phyloP scores from a whole-genome alignment of 768 basidiomycete genomes.

The Boletus bicolor region DNA sequence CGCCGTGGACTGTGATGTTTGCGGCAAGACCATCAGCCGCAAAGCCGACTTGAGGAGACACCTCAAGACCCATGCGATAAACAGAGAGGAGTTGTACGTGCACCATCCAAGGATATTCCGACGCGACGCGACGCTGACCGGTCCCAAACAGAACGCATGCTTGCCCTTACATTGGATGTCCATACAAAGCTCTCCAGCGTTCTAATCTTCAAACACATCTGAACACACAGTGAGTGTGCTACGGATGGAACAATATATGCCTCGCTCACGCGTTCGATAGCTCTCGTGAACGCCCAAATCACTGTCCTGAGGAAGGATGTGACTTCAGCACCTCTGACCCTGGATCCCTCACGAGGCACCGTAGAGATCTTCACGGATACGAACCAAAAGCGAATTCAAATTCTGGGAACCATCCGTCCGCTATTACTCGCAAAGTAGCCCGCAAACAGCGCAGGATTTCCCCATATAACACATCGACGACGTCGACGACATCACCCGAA shows the following conservation, averaged over 20 bases:
- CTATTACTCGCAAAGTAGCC: not conserved
- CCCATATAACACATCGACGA: conserved; percentile 4
- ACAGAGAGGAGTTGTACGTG: conserved; percentile 27
- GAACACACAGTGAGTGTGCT: conserved; percentile 29
- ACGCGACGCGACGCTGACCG: not conserved
- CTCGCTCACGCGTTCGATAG: conserved; percentile 9
- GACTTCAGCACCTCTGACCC: conserved; percentile 16
- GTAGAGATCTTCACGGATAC: conserved; percentile 17
- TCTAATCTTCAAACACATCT: conserved; percentile 28
- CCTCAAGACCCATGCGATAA: conserved; percentile 19
- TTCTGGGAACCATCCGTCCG: not conserved
- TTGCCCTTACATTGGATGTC: conserved; percentile 23
- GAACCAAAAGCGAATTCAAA: conserved; percentile 5
- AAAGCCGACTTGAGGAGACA: conserved; percentile 30
- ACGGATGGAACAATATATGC: not conserved
- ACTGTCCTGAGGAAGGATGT: conserved; percentile 20
- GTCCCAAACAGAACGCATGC: conserved; percentile 19
- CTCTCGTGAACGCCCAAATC: conserved; percentile 2
- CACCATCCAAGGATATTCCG: not conserved
- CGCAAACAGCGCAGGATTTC: not conserved
- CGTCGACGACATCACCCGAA: not conserved
- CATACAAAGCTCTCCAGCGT: conserved; percentile 23
- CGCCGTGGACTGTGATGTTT: conserved; percentile 11
- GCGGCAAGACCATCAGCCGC: conserved; percentile 17
- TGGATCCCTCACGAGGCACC: conserved; percentile 23